Evolutionary conservation across 2,329 filamentous ascomycete species (phyloP).

Genomic region (Fusarium pseudocircinatum): DNA sequence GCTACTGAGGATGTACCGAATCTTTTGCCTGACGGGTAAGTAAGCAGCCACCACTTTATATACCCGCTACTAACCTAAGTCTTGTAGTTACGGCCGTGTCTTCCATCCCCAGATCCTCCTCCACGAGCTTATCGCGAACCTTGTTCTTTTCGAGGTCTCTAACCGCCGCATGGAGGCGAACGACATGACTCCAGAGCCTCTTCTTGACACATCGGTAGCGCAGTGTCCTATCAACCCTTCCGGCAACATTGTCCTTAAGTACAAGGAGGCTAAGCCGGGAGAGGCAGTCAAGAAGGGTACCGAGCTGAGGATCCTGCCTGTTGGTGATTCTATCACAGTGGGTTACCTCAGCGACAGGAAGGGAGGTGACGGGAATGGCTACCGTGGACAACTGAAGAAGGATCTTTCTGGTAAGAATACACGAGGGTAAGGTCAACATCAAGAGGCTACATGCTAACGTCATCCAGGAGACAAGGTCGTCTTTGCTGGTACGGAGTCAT

Average conservation of each 20-base stretch:
- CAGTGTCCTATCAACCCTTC: neutral
- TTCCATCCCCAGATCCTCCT: conserved; percentile 12
- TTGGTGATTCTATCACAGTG: conserved; percentile 18
- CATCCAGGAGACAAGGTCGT: neutral
- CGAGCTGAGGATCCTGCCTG: conserved; percentile 4
- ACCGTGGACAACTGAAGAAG: neutral
- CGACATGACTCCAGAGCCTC: neutral
- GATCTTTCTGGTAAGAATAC: conserved; percentile 8
- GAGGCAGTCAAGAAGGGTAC: neutral
- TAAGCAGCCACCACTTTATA: neutral
- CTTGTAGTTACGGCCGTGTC: neutral
- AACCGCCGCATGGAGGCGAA: neutral
- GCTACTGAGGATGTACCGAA: neutral
- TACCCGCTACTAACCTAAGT: neutral
- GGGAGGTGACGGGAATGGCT: conserved; percentile 7
- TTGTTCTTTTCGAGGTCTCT: conserved; percentile 1
- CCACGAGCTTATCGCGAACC: conserved; percentile 3
- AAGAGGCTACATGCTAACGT: too few species aligned
- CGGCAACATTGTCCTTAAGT: neutral
- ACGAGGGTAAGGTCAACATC: too few species aligned
- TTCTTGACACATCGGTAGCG: neutral
- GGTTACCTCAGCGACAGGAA: conserved; percentile 12
- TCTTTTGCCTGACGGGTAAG: conserved; percentile 14
- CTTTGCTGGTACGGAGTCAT: conserved; percentile 16
- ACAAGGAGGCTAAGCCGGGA: neutral